These are phyloP conservation scores for Neocucurbitaria cava DNA, from an alignment of 2,329 filamentous ascomycete species.

Conservation along the genomic window DNA sequence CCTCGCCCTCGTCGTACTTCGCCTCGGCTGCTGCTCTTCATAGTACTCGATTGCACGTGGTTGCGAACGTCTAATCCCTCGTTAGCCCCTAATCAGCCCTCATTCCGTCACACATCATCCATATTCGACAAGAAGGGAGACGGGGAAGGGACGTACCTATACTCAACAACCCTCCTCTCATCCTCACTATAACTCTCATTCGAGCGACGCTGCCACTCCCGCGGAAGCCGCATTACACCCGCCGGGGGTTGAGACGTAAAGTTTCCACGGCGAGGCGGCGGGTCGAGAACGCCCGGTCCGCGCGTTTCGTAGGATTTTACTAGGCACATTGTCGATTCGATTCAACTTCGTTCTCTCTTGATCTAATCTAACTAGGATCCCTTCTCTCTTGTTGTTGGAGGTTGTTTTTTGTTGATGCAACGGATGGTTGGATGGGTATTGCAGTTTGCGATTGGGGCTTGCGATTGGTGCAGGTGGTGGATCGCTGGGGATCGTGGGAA, in stretches of 20 bases:
- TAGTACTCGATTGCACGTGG: conserved; percentile 36
- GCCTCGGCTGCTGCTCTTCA: conserved; percentile 36
- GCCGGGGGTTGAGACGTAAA: conserved; percentile 43
- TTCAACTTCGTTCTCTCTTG: no score
- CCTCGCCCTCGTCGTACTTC: conserved; percentile 32
- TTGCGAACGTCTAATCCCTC: conserved; percentile 18
- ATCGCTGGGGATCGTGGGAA: neutral
- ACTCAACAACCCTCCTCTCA: conserved; percentile 26
- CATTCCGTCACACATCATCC: no score
- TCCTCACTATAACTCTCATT: conserved; percentile 28
- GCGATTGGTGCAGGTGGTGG: neutral
- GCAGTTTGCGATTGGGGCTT: no score
- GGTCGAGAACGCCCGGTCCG: conserved; percentile 36
- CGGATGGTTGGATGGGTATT: no score
- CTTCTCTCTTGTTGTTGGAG: no score
- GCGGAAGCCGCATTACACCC: conserved; percentile 42
- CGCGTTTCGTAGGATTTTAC: conserved; percentile 39
- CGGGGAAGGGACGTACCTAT: conserved; percentile 14
- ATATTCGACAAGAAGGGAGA: no score
- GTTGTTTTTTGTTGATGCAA: no score
- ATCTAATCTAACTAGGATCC: no score
- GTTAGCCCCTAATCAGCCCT: no score
- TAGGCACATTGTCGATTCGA: no score
- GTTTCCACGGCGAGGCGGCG: conserved; percentile 39
- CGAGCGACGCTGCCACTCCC: conserved; percentile 38